These are phyloP conservation scores for Trichophyton benhamiae DNA, from an alignment of 2,329 filamentous ascomycete species.

Conservation along the genomic window DNA sequence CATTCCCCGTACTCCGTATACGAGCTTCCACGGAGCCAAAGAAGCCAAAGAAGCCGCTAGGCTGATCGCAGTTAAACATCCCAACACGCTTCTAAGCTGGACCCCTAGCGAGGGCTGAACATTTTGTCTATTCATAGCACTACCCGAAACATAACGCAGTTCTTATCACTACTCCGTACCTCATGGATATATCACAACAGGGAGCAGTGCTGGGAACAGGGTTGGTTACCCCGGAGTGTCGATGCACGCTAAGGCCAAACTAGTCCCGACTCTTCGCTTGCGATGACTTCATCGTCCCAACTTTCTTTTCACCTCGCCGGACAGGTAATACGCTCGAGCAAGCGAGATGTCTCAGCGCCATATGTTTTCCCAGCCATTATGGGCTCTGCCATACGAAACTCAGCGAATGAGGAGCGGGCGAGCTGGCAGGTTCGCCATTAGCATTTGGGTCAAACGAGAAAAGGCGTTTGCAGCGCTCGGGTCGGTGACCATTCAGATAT, in stretches of 20 bases:
- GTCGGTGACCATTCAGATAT: not conserved
- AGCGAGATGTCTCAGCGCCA: conserved; percentile 2
- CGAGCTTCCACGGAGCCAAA: not conserved
- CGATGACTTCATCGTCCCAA: conserved; percentile 1
- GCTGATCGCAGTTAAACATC: not conserved
- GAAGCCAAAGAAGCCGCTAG: not conserved
- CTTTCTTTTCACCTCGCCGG: not conserved
- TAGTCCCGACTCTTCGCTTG: not conserved
- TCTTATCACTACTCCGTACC: not conserved
- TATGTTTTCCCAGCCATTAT: not conserved
- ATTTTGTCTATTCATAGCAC: not conserved
- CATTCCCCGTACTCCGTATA: not conserved
- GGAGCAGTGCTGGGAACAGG: not conserved
- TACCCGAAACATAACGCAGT: not conserved
- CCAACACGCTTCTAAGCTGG: not conserved
- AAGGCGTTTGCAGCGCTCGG: not conserved
- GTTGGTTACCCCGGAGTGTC: not conserved
- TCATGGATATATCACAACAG: too few relatives aligned
- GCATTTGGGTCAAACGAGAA: not conserved
- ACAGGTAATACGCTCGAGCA: not conserved
- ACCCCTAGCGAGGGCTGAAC: not conserved
- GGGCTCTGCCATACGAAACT: not conserved
- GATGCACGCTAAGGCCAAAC: not conserved
- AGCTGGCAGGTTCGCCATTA: not conserved
- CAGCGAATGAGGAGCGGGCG: not conserved